Conservation (phyloP, 164 flowering plant species). For the Vitis labrusca region DNA sequence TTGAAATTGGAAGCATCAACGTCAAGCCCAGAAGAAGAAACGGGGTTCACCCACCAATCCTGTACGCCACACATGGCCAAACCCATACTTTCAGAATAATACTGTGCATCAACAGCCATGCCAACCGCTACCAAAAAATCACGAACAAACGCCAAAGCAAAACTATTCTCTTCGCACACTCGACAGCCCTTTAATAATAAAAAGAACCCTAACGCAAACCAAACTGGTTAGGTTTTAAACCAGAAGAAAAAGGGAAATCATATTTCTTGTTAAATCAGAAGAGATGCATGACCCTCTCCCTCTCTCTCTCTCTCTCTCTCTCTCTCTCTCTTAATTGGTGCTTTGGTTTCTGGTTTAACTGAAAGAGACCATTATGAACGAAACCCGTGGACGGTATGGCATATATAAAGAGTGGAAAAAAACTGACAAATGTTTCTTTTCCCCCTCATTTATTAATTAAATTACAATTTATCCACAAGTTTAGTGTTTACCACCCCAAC, state of each 20-base stretch:
- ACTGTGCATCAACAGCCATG: constrained; percentile 22
- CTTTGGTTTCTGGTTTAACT: constrained; percentile 19
- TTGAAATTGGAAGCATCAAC: constrained; percentile 9
- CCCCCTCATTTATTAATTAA: too few relatives aligned
- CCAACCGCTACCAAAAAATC: not conserved
- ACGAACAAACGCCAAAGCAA: not conserved
- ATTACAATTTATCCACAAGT: too few relatives aligned
- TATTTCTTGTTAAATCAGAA: constrained; percentile 27
- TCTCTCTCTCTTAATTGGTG: constrained; percentile 12
- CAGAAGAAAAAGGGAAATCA: not conserved
- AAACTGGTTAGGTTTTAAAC: constrained; percentile 21
- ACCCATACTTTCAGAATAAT: constrained; percentile 18
- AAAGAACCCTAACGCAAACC: not conserved
- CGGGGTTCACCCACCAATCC: constrained; percentile 16
- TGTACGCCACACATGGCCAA: constrained; percentile 16
- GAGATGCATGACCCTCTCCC: constrained; percentile 30
- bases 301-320: constrained; percentile 5
- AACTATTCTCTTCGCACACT: not conserved
- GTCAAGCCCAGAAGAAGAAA: constrained; percentile 11
- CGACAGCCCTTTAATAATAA: not conserved
- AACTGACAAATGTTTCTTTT: constrained; percentile 6
- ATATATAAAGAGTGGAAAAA: constrained; percentile 10
- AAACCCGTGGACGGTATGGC: constrained; percentile 10
- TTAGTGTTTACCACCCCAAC: too few relatives aligned
- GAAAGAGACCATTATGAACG: constrained; percentile 16